Evolutionary conservation across 352 stramenopile genomes (phyloP).

Genomic region (Globisporangium radiosum): DNA sequence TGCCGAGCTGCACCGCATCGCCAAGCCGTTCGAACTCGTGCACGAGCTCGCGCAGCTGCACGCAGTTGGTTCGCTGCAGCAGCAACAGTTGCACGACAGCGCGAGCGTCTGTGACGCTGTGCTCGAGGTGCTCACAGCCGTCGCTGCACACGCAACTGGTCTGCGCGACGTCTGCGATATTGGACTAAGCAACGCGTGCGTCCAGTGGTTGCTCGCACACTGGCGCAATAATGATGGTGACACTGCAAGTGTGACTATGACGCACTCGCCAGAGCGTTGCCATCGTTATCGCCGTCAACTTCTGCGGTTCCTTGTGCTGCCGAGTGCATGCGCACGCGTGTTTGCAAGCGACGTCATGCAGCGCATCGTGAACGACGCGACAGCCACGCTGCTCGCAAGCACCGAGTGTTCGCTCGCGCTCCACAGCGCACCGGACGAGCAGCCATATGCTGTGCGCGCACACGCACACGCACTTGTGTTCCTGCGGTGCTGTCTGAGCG

Average conservation of each 20-base stretch:
- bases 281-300: background rate
- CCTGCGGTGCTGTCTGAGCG: conserved; percentile 27
- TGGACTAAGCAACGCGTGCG: conserved; percentile 2
- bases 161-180: background rate
- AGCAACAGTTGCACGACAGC: no score
- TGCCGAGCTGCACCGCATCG: background rate
- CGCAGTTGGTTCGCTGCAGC: background rate
- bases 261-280: background rate
- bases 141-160: background rate
- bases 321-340: background rate
- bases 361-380: conserved; percentile 2
- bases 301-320: conserved; percentile 8
- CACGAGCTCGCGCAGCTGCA: conserved; percentile 2
- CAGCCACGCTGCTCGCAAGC: conserved; percentile 14
- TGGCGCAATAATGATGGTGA: background rate
- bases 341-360: conserved; percentile 20
- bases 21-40: conserved; percentile 1
- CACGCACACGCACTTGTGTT: conserved; percentile 16
- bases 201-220: background rate
- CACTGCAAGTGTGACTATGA: background rate
- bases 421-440: conserved; percentile 37
- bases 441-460: conserved; percentile 7
- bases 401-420: conserved; percentile 23
- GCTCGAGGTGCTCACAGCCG: background rate
- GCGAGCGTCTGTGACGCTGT: conserved; percentile 1